These are phyloP conservation scores for Corymbia maculata DNA, from an alignment of 345 rosid species.

Conservation along the genomic window DNA sequence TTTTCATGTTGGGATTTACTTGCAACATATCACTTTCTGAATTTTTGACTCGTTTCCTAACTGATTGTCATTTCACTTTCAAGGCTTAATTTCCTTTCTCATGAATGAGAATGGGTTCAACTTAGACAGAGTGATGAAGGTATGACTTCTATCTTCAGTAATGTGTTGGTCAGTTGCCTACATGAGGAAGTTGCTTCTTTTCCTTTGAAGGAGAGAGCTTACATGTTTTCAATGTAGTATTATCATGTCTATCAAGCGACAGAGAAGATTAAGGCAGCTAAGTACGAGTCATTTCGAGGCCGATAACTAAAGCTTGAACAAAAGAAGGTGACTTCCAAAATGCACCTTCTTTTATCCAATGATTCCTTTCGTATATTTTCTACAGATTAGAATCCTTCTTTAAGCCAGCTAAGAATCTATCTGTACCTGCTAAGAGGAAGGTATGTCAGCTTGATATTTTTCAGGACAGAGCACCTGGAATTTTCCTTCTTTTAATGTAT, in stretches of 20 bases:
- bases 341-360: background rate
- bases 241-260: constrained; percentile 35
- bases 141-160: background rate
- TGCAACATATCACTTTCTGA: background rate
- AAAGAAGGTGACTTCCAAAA: background rate
- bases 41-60: background rate
- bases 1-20: background rate
- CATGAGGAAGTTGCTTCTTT: background rate
- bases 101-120: constrained; percentile 93
- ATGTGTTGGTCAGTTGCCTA: background rate
- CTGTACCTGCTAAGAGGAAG: constrained; percentile 64
- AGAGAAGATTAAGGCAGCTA: constrained; percentile 85
- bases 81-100: constrained; percentile 27
- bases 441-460: constrained; percentile 20
- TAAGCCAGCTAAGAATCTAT: constrained; percentile 51
- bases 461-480: background rate
- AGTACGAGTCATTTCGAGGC: constrained; percentile 83
- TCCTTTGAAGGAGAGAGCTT: background rate
- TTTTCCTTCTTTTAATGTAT: background rate
- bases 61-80: background rate
- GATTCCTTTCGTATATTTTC: background rate
- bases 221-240: background rate
- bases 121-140: constrained; percentile 75
- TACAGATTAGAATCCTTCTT: constrained; percentile 71
- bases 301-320: constrained; percentile 21